Evolutionary conservation across 257 asterid species (phyloP).

Genomic region (Gardenia jasminoides): DNA sequence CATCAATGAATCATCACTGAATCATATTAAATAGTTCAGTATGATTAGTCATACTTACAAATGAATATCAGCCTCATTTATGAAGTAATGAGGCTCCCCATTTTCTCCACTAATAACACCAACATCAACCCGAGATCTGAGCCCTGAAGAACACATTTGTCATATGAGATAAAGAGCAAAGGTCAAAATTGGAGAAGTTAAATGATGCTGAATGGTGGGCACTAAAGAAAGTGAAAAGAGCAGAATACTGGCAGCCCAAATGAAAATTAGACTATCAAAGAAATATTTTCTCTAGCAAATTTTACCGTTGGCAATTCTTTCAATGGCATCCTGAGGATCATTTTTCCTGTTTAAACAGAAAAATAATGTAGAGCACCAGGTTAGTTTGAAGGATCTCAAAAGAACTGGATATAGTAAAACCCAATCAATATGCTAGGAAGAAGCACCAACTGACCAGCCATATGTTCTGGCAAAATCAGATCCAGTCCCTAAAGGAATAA

Average conservation of each 20-base stretch:
- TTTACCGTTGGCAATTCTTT: conserved; percentile 75
- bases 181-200: neutral
- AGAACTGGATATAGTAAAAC: conserved; percentile 3
- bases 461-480: conserved; percentile 90
- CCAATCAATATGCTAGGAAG: conserved; percentile 23
- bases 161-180: conserved; percentile 14
- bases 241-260: neutral
- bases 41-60: conserved; percentile 49
- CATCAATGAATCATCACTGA: conserved; percentile 4
- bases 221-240: neutral
- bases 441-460: conserved; percentile 65
- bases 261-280: neutral
- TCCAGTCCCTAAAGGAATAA: conserved; percentile 92
- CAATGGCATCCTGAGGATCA: conserved; percentile 78
- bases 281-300: neutral
- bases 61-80: conserved; percentile 88
- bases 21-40: neutral
- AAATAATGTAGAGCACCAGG: conserved; percentile 11
- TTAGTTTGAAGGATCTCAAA: conserved; percentile 15
- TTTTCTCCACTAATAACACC: conserved; percentile 67
- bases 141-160: conserved; percentile 49
- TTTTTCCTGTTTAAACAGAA: conserved; percentile 58
- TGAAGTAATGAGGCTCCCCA: conserved; percentile 67
- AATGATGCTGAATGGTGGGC: conserved; percentile 6
- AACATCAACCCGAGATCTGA: conserved; percentile 61